Conservation (phyloP, 2,329 filamentous ascomycete species). For the Acrocalymma vagum region DNA sequence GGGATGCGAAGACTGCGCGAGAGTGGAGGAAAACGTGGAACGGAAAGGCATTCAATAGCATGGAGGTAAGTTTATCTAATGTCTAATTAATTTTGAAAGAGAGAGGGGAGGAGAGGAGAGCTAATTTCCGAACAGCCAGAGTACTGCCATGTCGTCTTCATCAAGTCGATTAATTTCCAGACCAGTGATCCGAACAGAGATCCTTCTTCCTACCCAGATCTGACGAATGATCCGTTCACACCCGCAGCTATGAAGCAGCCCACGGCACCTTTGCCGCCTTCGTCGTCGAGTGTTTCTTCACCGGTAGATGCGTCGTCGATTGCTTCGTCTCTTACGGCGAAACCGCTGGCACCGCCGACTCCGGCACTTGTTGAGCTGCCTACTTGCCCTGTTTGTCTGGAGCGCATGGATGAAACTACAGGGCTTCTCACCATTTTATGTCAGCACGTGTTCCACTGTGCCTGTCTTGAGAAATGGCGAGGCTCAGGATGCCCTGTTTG, state of each 20-base stretch:
- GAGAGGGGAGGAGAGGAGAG: background rate
- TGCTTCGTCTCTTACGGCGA: conserved; percentile 61
- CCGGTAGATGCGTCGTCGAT: conserved; percentile 41
- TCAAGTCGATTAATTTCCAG: conserved; percentile 89
- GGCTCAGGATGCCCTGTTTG: conserved; percentile 94
- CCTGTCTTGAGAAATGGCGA: conserved; percentile 94
- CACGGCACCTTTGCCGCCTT: conserved; percentile 43
- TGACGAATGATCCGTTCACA: conserved; percentile 71
- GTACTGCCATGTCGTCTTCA: conserved; percentile 93
- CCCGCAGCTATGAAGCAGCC: conserved; percentile 56
- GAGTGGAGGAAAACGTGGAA: conserved; percentile 89
- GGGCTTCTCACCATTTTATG: conserved; percentile 95
- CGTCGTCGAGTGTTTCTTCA: conserved; percentile 39
- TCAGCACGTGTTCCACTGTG: conserved; percentile 97
- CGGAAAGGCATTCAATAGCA: conserved; percentile 89
- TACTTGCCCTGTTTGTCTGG: conserved; percentile 94
- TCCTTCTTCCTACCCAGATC: conserved; percentile 65
- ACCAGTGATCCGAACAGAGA: conserved; percentile 60
- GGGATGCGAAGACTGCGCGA: conserved; percentile 75
- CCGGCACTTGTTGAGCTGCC: conserved; percentile 89
- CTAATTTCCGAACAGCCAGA: conserved; percentile 69
- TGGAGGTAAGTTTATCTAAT: conserved; percentile 72
- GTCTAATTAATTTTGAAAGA: no score
- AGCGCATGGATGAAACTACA: conserved; percentile 97
- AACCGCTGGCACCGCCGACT: conserved; percentile 76